phyloP scores from a whole-genome alignment of 306 rosid genomes.

The Rosa chinensis region DNA sequence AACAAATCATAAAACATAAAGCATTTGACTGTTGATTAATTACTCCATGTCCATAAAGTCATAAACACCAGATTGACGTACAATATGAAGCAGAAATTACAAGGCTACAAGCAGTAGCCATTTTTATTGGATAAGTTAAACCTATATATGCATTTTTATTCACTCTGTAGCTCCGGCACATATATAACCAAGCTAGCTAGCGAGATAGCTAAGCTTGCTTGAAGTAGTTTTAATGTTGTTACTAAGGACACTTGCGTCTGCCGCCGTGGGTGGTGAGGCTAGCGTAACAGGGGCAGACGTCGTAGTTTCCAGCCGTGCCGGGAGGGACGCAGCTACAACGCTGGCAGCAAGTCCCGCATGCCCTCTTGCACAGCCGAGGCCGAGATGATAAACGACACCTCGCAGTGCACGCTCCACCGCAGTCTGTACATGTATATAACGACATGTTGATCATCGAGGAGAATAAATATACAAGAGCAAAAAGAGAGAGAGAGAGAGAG shows the following conservation, averaged over 20 bases:
- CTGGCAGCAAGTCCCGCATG: conserved; percentile 51
- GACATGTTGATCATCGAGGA: neutral
- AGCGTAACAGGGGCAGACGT: conserved; percentile 55
- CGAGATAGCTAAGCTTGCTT: neutral
- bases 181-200: neutral
- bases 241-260: conserved; percentile 53
- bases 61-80: neutral
- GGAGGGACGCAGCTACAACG: conserved; percentile 60
- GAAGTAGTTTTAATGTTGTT: neutral
- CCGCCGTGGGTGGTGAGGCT: conserved; percentile 46
- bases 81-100: neutral
- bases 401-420: conserved; percentile 36
- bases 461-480: neutral
- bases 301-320: conserved; percentile 39
- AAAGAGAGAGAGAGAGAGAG: neutral
- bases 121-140: neutral
- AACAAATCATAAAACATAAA: neutral
- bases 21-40: neutral
- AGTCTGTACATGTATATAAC: conserved; percentile 25
- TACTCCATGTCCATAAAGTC: neutral
- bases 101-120: neutral
- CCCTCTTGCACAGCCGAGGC: conserved; percentile 41
- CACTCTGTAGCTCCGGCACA: neutral
- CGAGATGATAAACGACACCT: conserved; percentile 43
- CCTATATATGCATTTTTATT: neutral